Evolutionary conservation across 1,284 basidiomycete species (phyloP), one percentile per base, ranked within the genome.

Genomic region (Meira nashicola): DNA sequence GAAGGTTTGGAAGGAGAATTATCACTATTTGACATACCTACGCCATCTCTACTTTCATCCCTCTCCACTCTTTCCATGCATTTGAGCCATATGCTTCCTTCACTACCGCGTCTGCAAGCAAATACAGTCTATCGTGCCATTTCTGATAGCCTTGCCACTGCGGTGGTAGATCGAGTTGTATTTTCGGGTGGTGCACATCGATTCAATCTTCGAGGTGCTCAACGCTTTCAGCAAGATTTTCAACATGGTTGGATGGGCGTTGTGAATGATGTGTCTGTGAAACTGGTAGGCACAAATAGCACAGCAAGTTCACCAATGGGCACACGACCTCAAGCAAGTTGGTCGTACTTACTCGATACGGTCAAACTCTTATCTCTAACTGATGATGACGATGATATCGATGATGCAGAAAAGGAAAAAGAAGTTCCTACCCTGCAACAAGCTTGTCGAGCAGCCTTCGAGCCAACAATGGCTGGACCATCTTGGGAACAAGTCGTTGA

Each of bases 231-330:
- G 2, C 43, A 43, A 2, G 74, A 76, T 53, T 54, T 74, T 21
- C 39, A 60, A 6, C 40, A 62, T 4, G 74, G 74, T 4, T 76
- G 74, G 74, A 48, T 76, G 6, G 65, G 62, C 9, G 71, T 76
- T 19, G 63, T 68, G 1, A 17, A 46, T 0, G 68, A 69, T 14
- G 7, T 68, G 4, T 19, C 41, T 19, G 21, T 21, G 23, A 44
- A 47, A 38, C 8, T 33, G 28, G 28, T 33, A 48, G 47, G 28
- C 8, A 8, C 38, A n/a, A 58, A 38, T 2, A 49, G 2, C 51
- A 51, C 15, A 40, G 41, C 62, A 0, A 37, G 61, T n/a, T 21
- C 46, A 21, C 17, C 46, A 23, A 17, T 48, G 46, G 73, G 73
- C 1, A 60, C 66, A 3, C 54, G 53, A n/a, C 73, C 73, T 0